phyloP scores from a whole-genome alignment of 2,329 filamentous ascomycete species.

The Beauveria rudraprayagi region DNA sequence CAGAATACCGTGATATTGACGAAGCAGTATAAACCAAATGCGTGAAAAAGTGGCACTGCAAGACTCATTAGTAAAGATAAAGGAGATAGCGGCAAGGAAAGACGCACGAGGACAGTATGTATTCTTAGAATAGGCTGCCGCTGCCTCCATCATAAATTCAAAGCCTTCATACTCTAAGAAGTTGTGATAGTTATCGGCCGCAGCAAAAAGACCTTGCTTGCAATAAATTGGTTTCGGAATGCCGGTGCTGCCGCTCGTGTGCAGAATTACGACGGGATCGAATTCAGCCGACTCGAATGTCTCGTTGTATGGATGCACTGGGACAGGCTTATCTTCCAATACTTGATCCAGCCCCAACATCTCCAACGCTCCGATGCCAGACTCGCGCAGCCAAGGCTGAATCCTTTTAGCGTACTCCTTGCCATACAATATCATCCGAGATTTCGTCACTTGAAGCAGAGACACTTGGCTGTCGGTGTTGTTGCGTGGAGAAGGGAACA shows the following conservation, averaged over 20 bases:
- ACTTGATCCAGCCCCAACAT: slow-evolving; percentile 27
- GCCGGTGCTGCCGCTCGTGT: slow-evolving; percentile 40
- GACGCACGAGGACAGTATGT: not conserved
- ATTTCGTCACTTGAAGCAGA: slow-evolving; percentile 36
- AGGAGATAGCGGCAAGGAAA: no score
- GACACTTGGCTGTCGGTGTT: slow-evolving; percentile 36
- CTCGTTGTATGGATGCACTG: slow-evolving; percentile 31
- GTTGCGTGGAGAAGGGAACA: slow-evolving; percentile 38
- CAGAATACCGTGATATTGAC: not conserved
- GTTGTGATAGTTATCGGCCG: slow-evolving; percentile 24
- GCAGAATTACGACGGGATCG: slow-evolving; percentile 34
- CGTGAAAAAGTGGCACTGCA: slow-evolving; percentile 6
- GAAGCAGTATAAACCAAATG: slow-evolving; percentile 1
- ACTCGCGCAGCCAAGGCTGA: slow-evolving; percentile 11
- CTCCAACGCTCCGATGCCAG: slow-evolving; percentile 27
- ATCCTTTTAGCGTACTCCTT: slow-evolving; percentile 11
- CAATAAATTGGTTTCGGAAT: slow-evolving; percentile 37
- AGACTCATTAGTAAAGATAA: no score
- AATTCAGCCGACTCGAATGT: slow-evolving; percentile 33
- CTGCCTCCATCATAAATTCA: slow-evolving; percentile 2
- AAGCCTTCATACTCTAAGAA: slow-evolving; percentile 19
- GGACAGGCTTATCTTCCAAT: slow-evolving; percentile 26
- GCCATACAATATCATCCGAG: slow-evolving; percentile 28
- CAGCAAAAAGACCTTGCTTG: slow-evolving; percentile 29
- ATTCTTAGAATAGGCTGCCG: not conserved